Percentiles rank a stretch among this genome's conserved stretches.
Conservation (phyloP, 1,284 basidiomycete genomes). For the Hypsizygus ulmarius region DNA sequence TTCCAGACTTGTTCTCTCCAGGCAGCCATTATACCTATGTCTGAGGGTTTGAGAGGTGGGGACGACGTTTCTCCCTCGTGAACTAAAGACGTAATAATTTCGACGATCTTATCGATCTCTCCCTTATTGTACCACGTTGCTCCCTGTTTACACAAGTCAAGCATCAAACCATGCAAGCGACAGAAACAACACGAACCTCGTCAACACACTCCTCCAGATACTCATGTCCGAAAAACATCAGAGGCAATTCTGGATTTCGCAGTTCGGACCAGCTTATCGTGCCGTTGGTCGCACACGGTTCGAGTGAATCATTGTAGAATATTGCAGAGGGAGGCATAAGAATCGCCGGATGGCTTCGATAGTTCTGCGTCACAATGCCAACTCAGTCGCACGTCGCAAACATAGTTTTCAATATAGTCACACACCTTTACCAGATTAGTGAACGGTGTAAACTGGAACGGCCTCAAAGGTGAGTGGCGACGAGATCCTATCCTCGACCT, state of each 20-base stretch:
- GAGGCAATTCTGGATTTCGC: conserved; percentile 34
- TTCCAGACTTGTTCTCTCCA: conserved; percentile 50
- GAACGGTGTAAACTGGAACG: conserved; percentile 29
- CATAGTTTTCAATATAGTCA: not conserved
- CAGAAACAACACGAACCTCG: conserved; percentile 29
- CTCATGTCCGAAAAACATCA: conserved; percentile 41
- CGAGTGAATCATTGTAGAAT: conserved; percentile 43
- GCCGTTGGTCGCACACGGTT: conserved; percentile 42
- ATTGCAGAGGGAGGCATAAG: conserved; percentile 49
- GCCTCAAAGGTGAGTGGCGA: not conserved
- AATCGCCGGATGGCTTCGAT: conserved; percentile 47
- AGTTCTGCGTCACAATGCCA: conserved; percentile 28
- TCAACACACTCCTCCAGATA: conserved; percentile 38
- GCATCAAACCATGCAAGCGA: not conserved
- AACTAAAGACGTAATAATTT: conserved; percentile 36
- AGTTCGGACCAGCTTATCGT: conserved; percentile 38
- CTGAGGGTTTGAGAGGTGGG: conserved; percentile 35
- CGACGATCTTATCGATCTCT: conserved; percentile 39
- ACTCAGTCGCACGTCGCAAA: not conserved
- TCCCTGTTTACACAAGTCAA: conserved; percentile 25
- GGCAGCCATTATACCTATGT: conserved; percentile 47
- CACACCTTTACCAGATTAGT: conserved; percentile 41
- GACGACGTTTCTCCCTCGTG: conserved; percentile 30
- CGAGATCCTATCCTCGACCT: conserved; percentile 10
- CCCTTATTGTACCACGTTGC: conserved; percentile 46